Base-by-base conservation (phyloP, 148 eudicot genomes). In the Fagopyrum esculentum region DNA sequence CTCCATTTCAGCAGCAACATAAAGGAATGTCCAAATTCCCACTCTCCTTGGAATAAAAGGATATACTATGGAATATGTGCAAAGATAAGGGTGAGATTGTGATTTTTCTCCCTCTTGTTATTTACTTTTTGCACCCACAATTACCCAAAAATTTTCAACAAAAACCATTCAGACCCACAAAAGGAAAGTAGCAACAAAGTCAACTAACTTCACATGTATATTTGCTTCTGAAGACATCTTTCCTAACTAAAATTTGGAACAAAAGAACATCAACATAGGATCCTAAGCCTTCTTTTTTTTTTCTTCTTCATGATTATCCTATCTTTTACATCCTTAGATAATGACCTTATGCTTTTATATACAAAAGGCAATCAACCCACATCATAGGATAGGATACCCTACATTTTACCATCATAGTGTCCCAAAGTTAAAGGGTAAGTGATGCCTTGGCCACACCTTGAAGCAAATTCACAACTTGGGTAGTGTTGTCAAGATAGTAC, bases 401-500 rank as follows among this genome's bases (percentile, higher is more conserved):
- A 61, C 44, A 61, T 61, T 61, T 61, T 17, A 4, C 17, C 35
- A 61, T 10, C 68, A 26, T 29, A 63, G 3, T 57, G 63, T 17
- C 63, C 63, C 35, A 22, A 10, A 57, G 63, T 19, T 29, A 30
- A 57, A 77, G 86, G 56, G 72, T 69, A 63, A 63, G 45, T 70
- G 73, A 16, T 44, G 63, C 78, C 9, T 35, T 69, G 3, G 68
- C 74, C n/a, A 76, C 63, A 45, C 51, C 78, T 45, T 52, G 51
- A 54, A 76, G 74, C 74, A 76, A 43, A 17, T 15, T 69, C 46
- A 76, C 85, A 40, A 81, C 77, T 43, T 81, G 77, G 43, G 70
- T 13, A n/a, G 80, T 73, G 26, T 81, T 80, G 43, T 81, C 83
- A 3, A 81, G 77, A 44, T 81, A 81, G 45, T 81, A 81, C 26